These are phyloP conservation scores for Ustulina deusta DNA, from an alignment of 2,329 filamentous ascomycete species.

Conservation along the genomic window DNA sequence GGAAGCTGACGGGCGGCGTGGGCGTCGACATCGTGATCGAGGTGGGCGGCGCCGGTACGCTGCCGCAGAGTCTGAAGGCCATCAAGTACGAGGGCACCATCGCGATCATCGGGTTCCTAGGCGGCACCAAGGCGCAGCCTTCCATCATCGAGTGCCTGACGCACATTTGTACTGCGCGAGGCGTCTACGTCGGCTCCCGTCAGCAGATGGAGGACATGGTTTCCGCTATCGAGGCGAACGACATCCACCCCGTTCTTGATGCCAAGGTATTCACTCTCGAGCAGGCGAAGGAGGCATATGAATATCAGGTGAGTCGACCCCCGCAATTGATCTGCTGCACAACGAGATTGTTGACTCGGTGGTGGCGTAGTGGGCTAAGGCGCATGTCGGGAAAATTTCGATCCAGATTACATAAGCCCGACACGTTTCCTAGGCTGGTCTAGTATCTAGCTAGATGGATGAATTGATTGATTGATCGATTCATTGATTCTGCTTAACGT, in stretches of 20 bases:
- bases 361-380: conserved; percentile 58
- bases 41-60: conserved; percentile 59
- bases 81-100: conserved; percentile 62
- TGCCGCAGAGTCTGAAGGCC: conserved; percentile 59
- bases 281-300: conserved; percentile 59
- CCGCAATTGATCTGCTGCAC: background rate
- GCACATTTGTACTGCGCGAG: conserved; percentile 55
- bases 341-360: conserved; percentile 13
- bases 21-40: conserved; percentile 64
- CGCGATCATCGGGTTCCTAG: conserved; percentile 58
- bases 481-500: no score
- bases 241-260: conserved; percentile 58
- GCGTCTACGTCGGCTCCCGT: conserved; percentile 57
- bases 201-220: conserved; percentile 59
- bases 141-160: conserved; percentile 64
- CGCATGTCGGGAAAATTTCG: conserved; percentile 67
- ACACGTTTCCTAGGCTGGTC: background rate
- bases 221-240: conserved; percentile 56
- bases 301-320: conserved; percentile 60
- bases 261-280: conserved; percentile 55
- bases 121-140: conserved; percentile 59
- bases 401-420: conserved; percentile 58
- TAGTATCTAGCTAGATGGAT: background rate
- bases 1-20: conserved; percentile 56
- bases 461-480: no score